Percentiles rank a stretch among this genome's conserved stretches.
Conservation (phyloP, 495 filamentous ascomycete genomes). For the Penicillium riverlandense region DNA sequence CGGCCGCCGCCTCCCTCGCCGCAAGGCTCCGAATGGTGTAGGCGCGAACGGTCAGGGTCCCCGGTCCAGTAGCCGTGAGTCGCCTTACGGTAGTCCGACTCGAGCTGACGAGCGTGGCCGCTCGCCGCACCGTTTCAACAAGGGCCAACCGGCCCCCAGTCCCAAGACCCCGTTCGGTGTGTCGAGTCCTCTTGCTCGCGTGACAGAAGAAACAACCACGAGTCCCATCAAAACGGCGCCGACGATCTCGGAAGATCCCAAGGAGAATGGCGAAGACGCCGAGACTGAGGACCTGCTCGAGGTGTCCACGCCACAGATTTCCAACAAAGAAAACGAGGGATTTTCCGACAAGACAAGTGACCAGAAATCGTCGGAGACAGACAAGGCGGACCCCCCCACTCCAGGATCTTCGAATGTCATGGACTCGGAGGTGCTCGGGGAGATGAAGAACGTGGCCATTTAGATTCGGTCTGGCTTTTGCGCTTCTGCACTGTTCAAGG, state of each 20-base stretch:
- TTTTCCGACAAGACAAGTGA: slow-evolving; percentile 16
- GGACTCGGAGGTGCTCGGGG: slow-evolving; percentile 39
- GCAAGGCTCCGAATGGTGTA: slow-evolving; percentile 36
- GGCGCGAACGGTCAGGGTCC: slow-evolving; percentile 33
- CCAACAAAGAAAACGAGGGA: slow-evolving; percentile 31
- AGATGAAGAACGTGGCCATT: slow-evolving; percentile 53
- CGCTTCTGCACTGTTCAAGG: not conserved
- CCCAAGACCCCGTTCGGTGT: slow-evolving; percentile 44
- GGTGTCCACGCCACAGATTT: slow-evolving; percentile 34
- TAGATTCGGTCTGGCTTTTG: slow-evolving; percentile 16
- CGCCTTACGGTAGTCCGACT: slow-evolving; percentile 47
- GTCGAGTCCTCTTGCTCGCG: slow-evolving; percentile 47
- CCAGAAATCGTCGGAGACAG: slow-evolving; percentile 17
- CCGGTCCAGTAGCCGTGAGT: slow-evolving; percentile 29
- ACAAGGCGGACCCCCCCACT: slow-evolving; percentile 22
- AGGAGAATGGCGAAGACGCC: slow-evolving; percentile 24
- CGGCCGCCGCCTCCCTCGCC: slow-evolving; percentile 52
- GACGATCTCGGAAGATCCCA: slow-evolving; percentile 25
- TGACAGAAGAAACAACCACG: slow-evolving; percentile 41
- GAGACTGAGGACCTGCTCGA: slow-evolving; percentile 38
- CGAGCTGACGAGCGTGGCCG: slow-evolving; percentile 45
- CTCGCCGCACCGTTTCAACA: slow-evolving; percentile 47
- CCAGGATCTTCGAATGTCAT: slow-evolving; percentile 19
- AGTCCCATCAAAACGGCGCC: slow-evolving; percentile 26
- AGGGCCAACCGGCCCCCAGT: slow-evolving; percentile 37